Conservation (phyloP, 768 basidiomycete genomes). For the Podaxis sp. region DNA sequence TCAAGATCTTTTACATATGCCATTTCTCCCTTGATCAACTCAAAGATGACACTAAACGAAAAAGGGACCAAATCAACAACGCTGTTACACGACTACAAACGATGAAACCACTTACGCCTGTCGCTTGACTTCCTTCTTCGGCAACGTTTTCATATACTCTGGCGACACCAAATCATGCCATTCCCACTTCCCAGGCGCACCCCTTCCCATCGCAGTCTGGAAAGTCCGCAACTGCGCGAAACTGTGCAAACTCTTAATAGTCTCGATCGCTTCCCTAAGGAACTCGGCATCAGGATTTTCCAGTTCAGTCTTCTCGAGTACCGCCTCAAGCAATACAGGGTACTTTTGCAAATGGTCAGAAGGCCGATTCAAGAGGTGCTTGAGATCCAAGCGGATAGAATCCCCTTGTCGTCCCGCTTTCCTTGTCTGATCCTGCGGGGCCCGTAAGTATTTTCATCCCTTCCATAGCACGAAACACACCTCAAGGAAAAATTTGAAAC, state of each 20-base stretch:
- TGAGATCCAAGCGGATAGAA: conserved; percentile 55
- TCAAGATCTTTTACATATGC: conserved; percentile 90
- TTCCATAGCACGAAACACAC: conserved; percentile 38
- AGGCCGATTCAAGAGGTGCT: conserved; percentile 72
- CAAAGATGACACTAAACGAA: conserved; percentile 75
- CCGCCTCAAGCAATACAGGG: conserved; percentile 82
- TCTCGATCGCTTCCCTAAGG: conserved; percentile 72
- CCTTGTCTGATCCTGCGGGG: conserved; percentile 39
- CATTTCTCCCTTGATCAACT: conserved; percentile 95
- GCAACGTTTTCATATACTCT: conserved; percentile 55
- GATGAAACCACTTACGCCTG: conserved; percentile 8
- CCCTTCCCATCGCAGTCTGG: conserved; percentile 85
- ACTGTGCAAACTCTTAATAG: conserved; percentile 78
- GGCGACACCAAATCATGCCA: conserved; percentile 84
- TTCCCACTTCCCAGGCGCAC: conserved; percentile 75
- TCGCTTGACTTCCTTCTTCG: conserved; percentile 68
- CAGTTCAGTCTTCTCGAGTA: conserved; percentile 75
- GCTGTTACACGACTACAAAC: background rate
- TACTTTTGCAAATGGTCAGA: conserved; percentile 87
- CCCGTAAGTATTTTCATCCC: background rate
- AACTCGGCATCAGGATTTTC: conserved; percentile 86
- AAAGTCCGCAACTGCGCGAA: conserved; percentile 85
- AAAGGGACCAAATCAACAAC: background rate
- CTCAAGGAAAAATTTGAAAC: conserved; percentile 85
- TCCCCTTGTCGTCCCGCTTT: conserved; percentile 38